These are phyloP conservation scores for Viridothelium virens DNA, from an alignment of 495 filamentous ascomycete genomes.

Conservation along the genomic window DNA sequence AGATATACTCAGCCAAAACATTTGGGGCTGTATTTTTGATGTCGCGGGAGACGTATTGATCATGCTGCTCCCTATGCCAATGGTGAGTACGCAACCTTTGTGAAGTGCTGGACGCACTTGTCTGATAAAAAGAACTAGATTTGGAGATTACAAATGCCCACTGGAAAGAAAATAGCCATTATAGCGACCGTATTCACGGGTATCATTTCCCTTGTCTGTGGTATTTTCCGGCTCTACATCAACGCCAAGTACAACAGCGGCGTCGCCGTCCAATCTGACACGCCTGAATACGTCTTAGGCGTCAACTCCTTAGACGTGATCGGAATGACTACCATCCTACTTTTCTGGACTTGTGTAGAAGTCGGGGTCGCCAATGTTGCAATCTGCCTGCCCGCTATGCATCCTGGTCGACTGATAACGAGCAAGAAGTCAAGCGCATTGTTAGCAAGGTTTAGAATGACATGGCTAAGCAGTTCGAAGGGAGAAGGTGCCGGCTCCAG, in stretches of 20 bases:
- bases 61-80: not conserved
- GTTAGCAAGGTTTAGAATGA: not conserved
- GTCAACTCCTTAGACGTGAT: not conserved
- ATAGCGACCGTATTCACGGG: not conserved
- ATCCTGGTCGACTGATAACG: not conserved
- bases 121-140: not conserved
- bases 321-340: not conserved
- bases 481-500: not conserved
- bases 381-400: constrained; percentile 8
- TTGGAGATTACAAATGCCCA: constrained; percentile 7
- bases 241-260: not conserved
- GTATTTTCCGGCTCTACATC: constrained; percentile 3
- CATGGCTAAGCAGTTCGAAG: not conserved
- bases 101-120: not conserved
- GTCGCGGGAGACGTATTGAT: not conserved
- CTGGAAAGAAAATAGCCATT: not conserved
- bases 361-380: constrained; percentile 6
- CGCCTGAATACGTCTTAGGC: not conserved
- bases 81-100: not conserved
- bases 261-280: not conserved
- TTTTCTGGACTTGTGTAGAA: constrained; percentile 5
- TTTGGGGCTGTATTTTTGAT: constrained; percentile 6
- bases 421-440: not conserved
- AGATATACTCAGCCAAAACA: not conserved
- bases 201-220: constrained; percentile 2